phyloP scores from a whole-genome alignment of 345 rosid species.

The Gossypium arboreum region DNA sequence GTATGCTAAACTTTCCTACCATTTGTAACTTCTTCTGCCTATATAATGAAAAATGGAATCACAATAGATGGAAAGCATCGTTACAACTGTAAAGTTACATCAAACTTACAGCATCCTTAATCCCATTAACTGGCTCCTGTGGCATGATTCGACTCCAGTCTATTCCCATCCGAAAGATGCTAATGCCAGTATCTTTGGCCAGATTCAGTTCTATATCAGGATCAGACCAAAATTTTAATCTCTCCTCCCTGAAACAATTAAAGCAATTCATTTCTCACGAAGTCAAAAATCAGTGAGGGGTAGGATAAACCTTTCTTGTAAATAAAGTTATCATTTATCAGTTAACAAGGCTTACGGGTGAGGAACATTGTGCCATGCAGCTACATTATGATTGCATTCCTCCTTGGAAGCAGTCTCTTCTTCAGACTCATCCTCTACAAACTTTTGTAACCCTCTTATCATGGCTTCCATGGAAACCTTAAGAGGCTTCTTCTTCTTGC shows the following conservation, averaged over 20 bases:
- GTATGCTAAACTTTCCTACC: background rate
- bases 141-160: conserved; percentile 95
- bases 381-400: conserved; percentile 65
- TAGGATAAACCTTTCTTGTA: background rate
- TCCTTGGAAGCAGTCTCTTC: conserved; percentile 24
- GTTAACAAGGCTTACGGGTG: conserved; percentile 59
- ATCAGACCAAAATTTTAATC: conserved; percentile 93
- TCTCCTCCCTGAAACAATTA: conserved; percentile 68
- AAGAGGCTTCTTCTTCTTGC: conserved; percentile 42
- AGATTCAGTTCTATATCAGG: conserved; percentile 86
- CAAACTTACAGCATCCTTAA: conserved; percentile 58
- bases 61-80: conserved; percentile 13
- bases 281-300: background rate
- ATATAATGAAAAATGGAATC: conserved; percentile 15
- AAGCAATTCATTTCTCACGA: conserved; percentile 19
- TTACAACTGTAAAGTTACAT: conserved; percentile 14
- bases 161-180: conserved; percentile 86
- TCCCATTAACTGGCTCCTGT: conserved; percentile 68
- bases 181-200: conserved; percentile 77
- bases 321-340: conserved; percentile 20
- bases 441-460: conserved; percentile 71
- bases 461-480: conserved; percentile 86
- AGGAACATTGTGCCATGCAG: conserved; percentile 94
- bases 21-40: background rate
- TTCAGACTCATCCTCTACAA: conserved; percentile 34